Percentiles rank a stretch among this genome's conserved stretches.
phyloP scores from a whole-genome alignment of 176 grass and related monocot species.

The Hordeum marinum region DNA sequence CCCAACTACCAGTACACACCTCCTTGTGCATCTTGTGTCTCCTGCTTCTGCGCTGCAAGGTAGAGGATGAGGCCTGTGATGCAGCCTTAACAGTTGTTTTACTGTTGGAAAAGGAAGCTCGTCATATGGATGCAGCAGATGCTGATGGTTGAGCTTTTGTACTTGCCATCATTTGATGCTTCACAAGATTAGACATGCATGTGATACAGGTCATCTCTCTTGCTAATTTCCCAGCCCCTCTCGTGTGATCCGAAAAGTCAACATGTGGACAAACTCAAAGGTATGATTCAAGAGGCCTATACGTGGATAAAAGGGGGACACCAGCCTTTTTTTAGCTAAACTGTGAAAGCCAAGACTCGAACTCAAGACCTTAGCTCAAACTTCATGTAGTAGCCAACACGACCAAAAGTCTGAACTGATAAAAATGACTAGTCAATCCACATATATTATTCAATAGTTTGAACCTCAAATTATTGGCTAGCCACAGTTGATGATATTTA shows the following conservation, averaged over 20 bases:
- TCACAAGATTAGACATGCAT: constrained; percentile 25
- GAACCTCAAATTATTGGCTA: not conserved
- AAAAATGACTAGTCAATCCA: too few relatives aligned
- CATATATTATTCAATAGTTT: not conserved
- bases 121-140: constrained; percentile 34
- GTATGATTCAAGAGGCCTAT: too few relatives aligned
- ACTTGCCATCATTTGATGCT: constrained; percentile 42
- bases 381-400: too few relatives aligned
- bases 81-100: constrained; percentile 30
- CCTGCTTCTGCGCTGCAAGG: constrained; percentile 18
- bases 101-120: constrained; percentile 28
- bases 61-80: not conserved
- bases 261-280: too few relatives aligned
- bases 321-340: too few relatives aligned
- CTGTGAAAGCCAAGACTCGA: too few relatives aligned
- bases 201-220: not conserved
- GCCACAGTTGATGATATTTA: not conserved
- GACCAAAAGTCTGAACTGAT: too few relatives aligned
- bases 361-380: too few relatives aligned
- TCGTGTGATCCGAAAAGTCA: too few relatives aligned
- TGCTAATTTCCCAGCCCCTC: too few relatives aligned
- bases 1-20: not conserved
- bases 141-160: constrained; percentile 24
- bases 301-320: too few relatives aligned
- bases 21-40: not conserved